Evolutionary conservation across 495 filamentous ascomycete species (phyloP), one percentile per base, ranked within the genome.

Genomic region (Aspergillus asperescens): DNA sequence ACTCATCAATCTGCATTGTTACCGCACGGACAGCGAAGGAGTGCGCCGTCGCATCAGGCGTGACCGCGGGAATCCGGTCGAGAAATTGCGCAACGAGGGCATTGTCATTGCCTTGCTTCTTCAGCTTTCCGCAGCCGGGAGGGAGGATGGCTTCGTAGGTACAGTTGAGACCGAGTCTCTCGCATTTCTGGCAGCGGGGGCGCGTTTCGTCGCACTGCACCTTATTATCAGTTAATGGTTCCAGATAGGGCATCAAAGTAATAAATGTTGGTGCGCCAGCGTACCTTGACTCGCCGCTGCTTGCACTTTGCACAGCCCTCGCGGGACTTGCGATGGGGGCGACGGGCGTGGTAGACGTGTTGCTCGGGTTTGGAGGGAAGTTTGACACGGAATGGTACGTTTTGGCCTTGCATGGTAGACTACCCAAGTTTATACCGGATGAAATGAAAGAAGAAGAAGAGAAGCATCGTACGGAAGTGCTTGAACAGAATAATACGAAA

Each of bases 131-230:
- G 32, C 7, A 41, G 50, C 27, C 4, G 18, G 56, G 25, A 23
- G 13, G 31, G 25, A 49, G 20, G 18, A 29, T 50, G 32, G 55
- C 40, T 0, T 61, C 57, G 47, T 73, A 77, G 40, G 63, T 63
- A 57, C 75, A 79, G 16, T 68, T 55, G 27, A 72, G 52, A 12
- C 66, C 63, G 43, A 70, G 67, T 39, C 68, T 70, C 13, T 62
- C 59, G 51, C 75, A 79, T 54, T 64, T 68, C 25, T 66, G 54
- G 54, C 75, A 79, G 39, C 62, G 38, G 10, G 73, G 74, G 49
- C 71, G 76, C 1, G 63, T 54, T 55, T 78, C 75, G 47, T 79
- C 75, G 40, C 76, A 78, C 76, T 79, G 41, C 13, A n/a, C n/a
- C n/a, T 16, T 3, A 12, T 35, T 35, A n/a, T 12, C 16, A 1